Evolutionary conservation across 1,139 yeast species (phyloP).

Genomic region (Kurtzmaniella natalensis): DNA sequence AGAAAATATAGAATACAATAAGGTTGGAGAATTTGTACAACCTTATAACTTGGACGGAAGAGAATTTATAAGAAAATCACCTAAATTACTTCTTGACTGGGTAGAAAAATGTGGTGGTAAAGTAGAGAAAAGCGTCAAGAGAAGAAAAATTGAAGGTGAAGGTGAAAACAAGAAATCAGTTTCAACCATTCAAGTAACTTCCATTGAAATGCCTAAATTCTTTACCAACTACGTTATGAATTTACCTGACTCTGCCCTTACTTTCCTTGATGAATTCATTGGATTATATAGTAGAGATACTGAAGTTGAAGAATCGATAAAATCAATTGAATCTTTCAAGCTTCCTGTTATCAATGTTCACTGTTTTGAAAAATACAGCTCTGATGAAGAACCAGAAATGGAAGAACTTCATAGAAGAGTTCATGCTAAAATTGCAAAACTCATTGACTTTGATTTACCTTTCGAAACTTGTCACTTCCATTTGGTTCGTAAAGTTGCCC

Average conservation of each 20-base stretch:
- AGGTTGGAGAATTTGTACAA: slow-evolving; percentile 55
- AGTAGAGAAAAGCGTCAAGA: slow-evolving; percentile 28
- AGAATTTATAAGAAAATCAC: slow-evolving; percentile 64
- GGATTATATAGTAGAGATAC: slow-evolving; percentile 55
- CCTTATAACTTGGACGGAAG: slow-evolving; percentile 80
- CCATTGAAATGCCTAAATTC: slow-evolving; percentile 50
- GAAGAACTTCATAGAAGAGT: slow-evolving; percentile 64
- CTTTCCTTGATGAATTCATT: slow-evolving; percentile 71
- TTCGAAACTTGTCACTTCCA: slow-evolving; percentile 57
- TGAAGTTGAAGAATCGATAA: slow-evolving; percentile 29
- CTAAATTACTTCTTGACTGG: slow-evolving; percentile 44
- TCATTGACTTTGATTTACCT: slow-evolving; percentile 48
- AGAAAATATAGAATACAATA: slow-evolving; percentile 62
- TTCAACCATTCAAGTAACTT: slow-evolving; percentile 21
- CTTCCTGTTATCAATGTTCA: slow-evolving; percentile 83
- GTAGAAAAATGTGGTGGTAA: slow-evolving; percentile 16
- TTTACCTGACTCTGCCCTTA: slow-evolving; percentile 87
- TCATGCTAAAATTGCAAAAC: slow-evolving; percentile 50
- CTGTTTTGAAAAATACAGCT: slow-evolving; percentile 84
- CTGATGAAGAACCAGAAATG: slow-evolving; percentile 63
- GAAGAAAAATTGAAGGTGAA: slow-evolving; percentile 26
- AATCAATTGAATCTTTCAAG: slow-evolving; percentile 38
- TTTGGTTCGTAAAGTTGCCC: slow-evolving; percentile 88
- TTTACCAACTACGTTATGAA: slow-evolving; percentile 87
- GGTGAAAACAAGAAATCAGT: too few relatives aligned